Evolutionary conservation across 805 yeast species (phyloP).

Genomic region (Zygotorulaspora danielsina): DNA sequence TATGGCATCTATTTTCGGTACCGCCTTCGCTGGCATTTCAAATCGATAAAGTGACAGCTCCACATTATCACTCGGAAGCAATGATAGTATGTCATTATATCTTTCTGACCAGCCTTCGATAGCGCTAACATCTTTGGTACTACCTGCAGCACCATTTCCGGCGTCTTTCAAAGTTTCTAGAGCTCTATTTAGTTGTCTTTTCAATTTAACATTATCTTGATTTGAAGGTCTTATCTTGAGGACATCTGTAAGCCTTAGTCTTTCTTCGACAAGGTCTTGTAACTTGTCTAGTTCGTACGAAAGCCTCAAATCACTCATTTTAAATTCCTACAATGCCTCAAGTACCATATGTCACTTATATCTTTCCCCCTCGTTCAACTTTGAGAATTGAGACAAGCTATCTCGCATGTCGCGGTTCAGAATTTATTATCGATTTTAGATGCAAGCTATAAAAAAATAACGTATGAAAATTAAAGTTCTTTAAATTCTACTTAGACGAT

Average conservation of each 20-base stretch:
- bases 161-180: slow-evolving; percentile 17
- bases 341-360: no score
- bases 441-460: no score
- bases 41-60: slow-evolving; percentile 16
- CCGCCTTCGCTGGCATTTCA: slow-evolving; percentile 4
- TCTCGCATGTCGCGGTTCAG: no score
- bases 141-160: slow-evolving; percentile 9
- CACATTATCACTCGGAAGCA: slow-evolving; percentile 15
- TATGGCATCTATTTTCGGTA: neutral
- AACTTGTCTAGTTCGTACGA: slow-evolving; percentile 30
- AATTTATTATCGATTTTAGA: no score
- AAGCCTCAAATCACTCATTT: slow-evolving; percentile 25
- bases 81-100: slow-evolving; percentile 18
- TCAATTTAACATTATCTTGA: slow-evolving; percentile 25
- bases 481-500: slow-evolving; percentile 6
- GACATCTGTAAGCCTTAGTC: slow-evolving; percentile 22
- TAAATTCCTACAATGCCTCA: neutral
- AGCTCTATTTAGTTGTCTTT: slow-evolving; percentile 21
- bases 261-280: slow-evolving; percentile 29
- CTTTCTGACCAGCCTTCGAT: slow-evolving; percentile 5
- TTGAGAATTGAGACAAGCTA: no score
- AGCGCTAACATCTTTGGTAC: slow-evolving; percentile 6
- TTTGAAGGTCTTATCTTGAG: slow-evolving; percentile 25
- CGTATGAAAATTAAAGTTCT: no score
- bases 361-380: no score